These are phyloP conservation scores for Ministeria vibrans DNA, from an alignment of 78 protist species.

Conservation along the genomic window DNA sequence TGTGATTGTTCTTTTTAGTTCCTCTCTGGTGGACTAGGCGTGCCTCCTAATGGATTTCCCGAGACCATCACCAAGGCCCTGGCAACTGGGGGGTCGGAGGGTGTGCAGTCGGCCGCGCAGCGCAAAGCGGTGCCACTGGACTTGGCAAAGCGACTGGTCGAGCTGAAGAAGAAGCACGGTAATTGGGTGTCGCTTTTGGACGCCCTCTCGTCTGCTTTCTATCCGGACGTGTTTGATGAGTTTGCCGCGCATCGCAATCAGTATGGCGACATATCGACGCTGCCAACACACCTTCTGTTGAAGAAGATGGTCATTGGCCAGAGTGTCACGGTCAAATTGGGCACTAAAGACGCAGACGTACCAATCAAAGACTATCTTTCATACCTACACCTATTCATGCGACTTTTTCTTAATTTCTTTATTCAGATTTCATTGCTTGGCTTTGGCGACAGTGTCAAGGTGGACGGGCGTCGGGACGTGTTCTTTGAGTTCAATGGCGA, in stretches of 20 bases:
- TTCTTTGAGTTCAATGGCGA: conserved; percentile 62
- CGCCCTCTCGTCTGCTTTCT: neutral
- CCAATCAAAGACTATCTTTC: neutral
- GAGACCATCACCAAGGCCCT: too few relatives aligned
- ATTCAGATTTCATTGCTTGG: neutral
- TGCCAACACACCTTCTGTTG: conserved; percentile 42
- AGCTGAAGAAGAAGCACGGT: neutral
- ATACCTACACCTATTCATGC: neutral
- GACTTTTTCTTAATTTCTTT: neutral
- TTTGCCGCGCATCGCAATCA: neutral
- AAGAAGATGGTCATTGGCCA: conserved; percentile 26
- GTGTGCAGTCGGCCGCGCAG: too few relatives aligned
- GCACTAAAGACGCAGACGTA: neutral
- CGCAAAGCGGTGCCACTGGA: too few relatives aligned
- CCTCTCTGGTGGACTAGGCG: too few relatives aligned
- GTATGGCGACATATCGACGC: conserved; percentile 26
- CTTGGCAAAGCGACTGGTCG: neutral
- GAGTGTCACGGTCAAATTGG: conserved; percentile 21
- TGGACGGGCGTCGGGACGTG: conserved; percentile 34
- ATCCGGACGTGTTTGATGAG: conserved; percentile 19
- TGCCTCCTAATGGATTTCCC: too few relatives aligned
- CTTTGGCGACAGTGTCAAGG: conserved; percentile 10
- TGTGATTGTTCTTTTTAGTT: too few relatives aligned
- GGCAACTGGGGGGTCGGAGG: too few relatives aligned
- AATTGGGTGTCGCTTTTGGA: neutral